Conservation (phyloP, 2,329 filamentous ascomycete genomes). For the Fusarium pininemorale region DNA sequence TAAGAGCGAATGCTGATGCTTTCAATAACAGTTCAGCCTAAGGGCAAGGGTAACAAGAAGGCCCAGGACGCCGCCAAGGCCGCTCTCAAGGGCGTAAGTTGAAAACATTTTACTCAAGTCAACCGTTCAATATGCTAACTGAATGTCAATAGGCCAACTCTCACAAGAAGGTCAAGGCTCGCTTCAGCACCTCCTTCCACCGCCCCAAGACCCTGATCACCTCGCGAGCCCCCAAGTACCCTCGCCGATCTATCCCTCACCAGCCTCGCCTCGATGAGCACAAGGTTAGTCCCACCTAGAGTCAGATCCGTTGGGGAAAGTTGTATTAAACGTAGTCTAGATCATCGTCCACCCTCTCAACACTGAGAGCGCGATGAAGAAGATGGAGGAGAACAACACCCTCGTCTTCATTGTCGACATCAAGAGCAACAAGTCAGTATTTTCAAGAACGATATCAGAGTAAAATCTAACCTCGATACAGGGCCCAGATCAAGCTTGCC, state of each 20-base stretch:
- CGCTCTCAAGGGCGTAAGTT: conserved; percentile 92
- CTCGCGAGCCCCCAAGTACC: conserved; percentile 92
- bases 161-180: conserved; percentile 93
- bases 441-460: background rate
- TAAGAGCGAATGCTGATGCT: conserved; percentile 78
- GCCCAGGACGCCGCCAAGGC: conserved; percentile 93
- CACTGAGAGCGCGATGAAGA: conserved; percentile 99
- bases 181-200: conserved; percentile 95
- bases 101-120: background rate
- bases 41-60: conserved; percentile 80
- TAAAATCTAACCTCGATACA: conserved; percentile 49
- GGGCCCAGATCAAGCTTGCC: conserved; percentile 95
- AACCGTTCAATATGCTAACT: background rate
- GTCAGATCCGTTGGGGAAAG: background rate
- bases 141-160: conserved; percentile 48
- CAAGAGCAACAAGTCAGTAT: conserved; percentile 81
- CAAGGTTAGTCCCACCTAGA: conserved; percentile 72
- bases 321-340: conserved; percentile 60
- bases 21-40: conserved; percentile 66
- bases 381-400: conserved; percentile 99
- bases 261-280: conserved; percentile 93
- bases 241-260: conserved; percentile 92
- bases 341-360: conserved; percentile 91
- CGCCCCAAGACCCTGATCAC: conserved; percentile 95
- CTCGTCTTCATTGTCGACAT: conserved; percentile 96